Conservation (phyloP, 257 asterid species). For the Orobanche coerulescens region DNA sequence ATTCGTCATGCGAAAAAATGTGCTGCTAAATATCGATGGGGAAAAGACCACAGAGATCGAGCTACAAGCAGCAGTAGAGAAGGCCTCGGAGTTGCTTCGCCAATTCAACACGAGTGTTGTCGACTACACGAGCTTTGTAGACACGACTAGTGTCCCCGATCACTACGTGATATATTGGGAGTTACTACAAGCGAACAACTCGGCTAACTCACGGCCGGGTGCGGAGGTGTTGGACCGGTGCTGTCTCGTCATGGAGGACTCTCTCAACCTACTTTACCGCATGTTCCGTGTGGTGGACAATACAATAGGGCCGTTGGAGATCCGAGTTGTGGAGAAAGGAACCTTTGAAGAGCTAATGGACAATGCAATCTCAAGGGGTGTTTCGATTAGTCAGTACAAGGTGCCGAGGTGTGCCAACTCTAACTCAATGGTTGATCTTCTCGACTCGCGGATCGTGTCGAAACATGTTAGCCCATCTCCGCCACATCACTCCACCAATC, state of each 20-base stretch:
- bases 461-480: conserved; percentile 23
- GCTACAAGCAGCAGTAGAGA: conserved; percentile 31
- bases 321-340: conserved; percentile 27
- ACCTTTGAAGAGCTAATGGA: conserved; percentile 37
- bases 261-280: conserved; percentile 23
- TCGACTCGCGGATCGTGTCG: conserved; percentile 24
- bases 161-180: conserved; percentile 35
- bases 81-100: conserved; percentile 17
- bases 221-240: conserved; percentile 21
- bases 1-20: conserved; percentile 27
- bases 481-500: no score
- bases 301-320: conserved; percentile 34
- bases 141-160: conserved; percentile 26
- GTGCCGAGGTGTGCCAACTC: conserved; percentile 28
- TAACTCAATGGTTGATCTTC: conserved; percentile 18
- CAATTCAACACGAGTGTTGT: conserved; percentile 16
- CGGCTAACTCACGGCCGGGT: conserved; percentile 2
- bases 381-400: conserved; percentile 34
- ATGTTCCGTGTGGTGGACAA: conserved; percentile 17
- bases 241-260: conserved; percentile 35
- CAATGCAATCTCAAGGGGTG: conserved; percentile 27
- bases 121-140: conserved; percentile 36
- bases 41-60: conserved; percentile 40
- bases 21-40: conserved; percentile 27
- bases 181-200: conserved; percentile 4